Conservation (phyloP, 78 protist species). For the Dictyostelium citrinum region DNA sequence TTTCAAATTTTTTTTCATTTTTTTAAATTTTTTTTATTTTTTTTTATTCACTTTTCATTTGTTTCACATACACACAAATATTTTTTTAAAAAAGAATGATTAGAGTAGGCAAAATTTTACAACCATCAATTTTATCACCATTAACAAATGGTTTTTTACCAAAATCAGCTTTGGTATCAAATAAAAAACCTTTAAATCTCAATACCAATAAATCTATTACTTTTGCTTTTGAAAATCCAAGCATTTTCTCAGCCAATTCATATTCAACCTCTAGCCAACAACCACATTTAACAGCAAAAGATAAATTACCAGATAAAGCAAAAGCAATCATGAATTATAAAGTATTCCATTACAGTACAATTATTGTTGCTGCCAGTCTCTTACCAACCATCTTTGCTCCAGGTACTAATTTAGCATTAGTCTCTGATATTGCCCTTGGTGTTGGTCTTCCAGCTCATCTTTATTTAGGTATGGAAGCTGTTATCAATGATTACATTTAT, state of each 20-base stretch:
- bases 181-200: neutral
- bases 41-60: neutral
- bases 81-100: neutral
- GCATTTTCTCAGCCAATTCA: neutral
- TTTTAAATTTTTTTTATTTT: neutral
- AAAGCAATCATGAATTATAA: neutral
- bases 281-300: neutral
- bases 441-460: conserved; percentile 33
- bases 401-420: neutral
- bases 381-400: conserved; percentile 14
- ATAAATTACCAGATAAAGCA: conserved; percentile 13
- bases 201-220: neutral
- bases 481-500: conserved; percentile 57
- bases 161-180: neutral
- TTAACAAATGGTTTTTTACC: neutral
- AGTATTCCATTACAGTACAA: conserved; percentile 48
- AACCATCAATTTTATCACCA: neutral
- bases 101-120: neutral
- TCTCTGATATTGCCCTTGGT: conserved; percentile 14
- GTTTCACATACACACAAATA: neutral
- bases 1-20: neutral
- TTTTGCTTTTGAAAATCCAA: neutral
- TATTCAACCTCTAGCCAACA: neutral
- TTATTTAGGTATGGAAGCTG: conserved; percentile 46
- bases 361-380: conserved; percentile 3